These are phyloP conservation scores for Coccomyxa sp. DNA, from an alignment of 139 green algal genomes.

Conservation along the genomic window DNA sequence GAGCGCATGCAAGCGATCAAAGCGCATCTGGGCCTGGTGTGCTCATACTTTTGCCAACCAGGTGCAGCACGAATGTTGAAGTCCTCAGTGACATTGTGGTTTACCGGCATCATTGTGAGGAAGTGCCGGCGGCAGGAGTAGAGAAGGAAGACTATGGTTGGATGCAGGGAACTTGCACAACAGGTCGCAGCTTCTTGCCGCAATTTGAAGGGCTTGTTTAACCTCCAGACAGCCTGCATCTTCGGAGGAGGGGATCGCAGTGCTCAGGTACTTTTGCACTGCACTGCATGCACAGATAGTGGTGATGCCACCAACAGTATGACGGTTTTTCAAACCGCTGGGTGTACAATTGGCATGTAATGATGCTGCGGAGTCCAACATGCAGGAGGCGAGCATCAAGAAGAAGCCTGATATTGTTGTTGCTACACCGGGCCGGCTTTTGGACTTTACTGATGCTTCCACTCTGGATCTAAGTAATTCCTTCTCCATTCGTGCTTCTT, in stretches of 20 bases:
- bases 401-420: constrained; percentile 60
- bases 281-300: no score
- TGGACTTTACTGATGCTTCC: constrained; percentile 68
- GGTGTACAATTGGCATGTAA: no score
- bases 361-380: no score
- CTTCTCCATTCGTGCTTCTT: not conserved
- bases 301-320: no score
- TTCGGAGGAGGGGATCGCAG: constrained; percentile 63
- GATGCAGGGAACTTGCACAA: constrained; percentile 67
- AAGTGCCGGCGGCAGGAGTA: not conserved
- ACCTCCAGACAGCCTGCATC: constrained; percentile 37
- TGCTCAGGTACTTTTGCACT: constrained; percentile 40
- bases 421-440: constrained; percentile 75
- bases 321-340: no score
- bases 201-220: constrained; percentile 25
- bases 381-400: constrained; percentile 1
- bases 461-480: constrained; percentile 35
- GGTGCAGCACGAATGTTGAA: not conserved
- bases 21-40: constrained; percentile 21
- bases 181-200: constrained; percentile 49
- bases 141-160: not conserved
- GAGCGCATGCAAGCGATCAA: not conserved
- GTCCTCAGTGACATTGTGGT: not conserved
- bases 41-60: constrained; percentile 71
- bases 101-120: not conserved